These are phyloP conservation scores for Haberlea rhodopensis DNA, from an alignment of 257 asterid species.

Conservation along the genomic window DNA sequence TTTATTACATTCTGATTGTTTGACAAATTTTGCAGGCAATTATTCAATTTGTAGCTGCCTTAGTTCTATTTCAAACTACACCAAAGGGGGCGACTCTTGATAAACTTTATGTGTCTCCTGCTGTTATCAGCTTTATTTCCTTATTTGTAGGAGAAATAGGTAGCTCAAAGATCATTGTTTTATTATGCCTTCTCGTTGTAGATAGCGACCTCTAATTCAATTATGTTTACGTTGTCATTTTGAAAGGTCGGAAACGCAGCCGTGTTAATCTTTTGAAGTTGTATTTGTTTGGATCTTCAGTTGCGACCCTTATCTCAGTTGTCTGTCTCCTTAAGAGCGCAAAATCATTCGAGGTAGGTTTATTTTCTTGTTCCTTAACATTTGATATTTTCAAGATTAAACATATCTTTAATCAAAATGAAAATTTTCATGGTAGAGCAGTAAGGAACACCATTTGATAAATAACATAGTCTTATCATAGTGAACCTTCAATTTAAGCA, in stretches of 20 bases:
- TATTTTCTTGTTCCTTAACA: neutral
- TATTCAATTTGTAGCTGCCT: conserved; percentile 47
- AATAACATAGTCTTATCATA: neutral
- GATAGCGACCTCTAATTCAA: neutral
- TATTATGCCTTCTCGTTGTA: neutral
- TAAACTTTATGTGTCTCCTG: conserved; percentile 37
- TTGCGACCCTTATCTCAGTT: conserved; percentile 47
- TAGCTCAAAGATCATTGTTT: conserved; percentile 19
- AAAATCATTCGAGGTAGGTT: conserved; percentile 45
- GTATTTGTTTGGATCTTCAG: conserved; percentile 61
- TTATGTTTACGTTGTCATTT: conserved; percentile 14
- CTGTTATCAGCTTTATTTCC: conserved; percentile 47
- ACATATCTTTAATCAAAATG: conserved; percentile 2
- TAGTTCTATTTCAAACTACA: conserved; percentile 33
- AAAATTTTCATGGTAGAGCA: neutral
- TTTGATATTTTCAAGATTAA: neutral
- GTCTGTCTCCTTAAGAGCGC: conserved; percentile 38
- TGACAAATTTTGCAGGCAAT: conserved; percentile 49
- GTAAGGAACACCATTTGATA: neutral
- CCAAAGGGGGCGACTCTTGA: conserved; percentile 43
- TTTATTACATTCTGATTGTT: conserved; percentile 3
- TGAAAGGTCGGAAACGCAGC: conserved; percentile 76
- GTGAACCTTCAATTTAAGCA: neutral
- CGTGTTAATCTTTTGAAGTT: conserved; percentile 52
- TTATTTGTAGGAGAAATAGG: conserved; percentile 76